These are phyloP conservation scores for Colletotrichum filicis DNA, from an alignment of 2,329 filamentous ascomycete genomes.

Conservation along the genomic window DNA sequence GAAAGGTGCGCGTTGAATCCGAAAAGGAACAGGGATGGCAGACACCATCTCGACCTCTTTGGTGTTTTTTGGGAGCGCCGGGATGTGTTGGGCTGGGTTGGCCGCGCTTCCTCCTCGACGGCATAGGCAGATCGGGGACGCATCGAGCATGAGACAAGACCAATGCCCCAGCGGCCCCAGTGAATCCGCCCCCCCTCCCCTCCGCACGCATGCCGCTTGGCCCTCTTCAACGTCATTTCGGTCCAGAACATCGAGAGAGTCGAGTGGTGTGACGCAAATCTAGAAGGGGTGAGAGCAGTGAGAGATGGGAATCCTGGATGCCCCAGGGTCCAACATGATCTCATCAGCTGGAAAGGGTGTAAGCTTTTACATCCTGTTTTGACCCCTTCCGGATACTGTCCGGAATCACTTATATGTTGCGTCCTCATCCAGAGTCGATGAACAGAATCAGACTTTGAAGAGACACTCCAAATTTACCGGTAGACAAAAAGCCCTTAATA, in stretches of 20 bases:
- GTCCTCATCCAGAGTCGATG: conserved; percentile 23
- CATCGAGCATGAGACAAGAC: conserved; percentile 29
- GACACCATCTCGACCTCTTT: conserved; percentile 9
- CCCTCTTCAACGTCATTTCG: conserved; percentile 43
- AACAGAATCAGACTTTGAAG: not conserved
- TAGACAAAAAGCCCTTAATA: conserved; percentile 1
- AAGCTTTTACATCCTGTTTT: conserved; percentile 37
- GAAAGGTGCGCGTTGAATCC: conserved; percentile 11
- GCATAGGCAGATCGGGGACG: conserved; percentile 26
- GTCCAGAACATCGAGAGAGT: conserved; percentile 31
- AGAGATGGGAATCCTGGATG: conserved; percentile 1
- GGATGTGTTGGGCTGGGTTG: not conserved
- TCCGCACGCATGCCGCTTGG: conserved; percentile 32
- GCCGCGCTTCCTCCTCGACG: conserved; percentile 4
- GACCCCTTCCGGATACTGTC: conserved; percentile 20
- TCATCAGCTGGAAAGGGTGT: conserved; percentile 34
- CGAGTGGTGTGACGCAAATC: conserved; percentile 32
- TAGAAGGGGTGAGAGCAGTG: not conserved
- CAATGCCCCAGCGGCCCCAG: conserved; percentile 28
- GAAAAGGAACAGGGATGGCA: conserved; percentile 16
- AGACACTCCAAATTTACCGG: conserved; percentile 18
- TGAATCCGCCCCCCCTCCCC: conserved; percentile 23
- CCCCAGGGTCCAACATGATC: conserved; percentile 39
- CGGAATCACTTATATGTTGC: conserved; percentile 36
- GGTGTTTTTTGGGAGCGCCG: not conserved